Evolutionary conservation across 2,329 filamentous ascomycete species (phyloP).

Genomic region (Botrytis galanthina): DNA sequence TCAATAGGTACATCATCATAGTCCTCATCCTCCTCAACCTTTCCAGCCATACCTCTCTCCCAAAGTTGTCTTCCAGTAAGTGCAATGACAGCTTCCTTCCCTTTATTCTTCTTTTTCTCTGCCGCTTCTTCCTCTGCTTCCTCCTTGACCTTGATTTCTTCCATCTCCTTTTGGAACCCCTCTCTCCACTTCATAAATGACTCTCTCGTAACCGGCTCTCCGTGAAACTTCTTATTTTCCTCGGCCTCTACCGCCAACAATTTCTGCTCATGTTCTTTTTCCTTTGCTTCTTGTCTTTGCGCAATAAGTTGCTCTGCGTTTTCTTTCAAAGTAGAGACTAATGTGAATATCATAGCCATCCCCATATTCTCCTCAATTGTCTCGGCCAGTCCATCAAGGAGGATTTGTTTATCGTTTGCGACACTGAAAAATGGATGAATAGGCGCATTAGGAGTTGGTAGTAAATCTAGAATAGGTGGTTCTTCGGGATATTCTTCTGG

Average conservation of each 20-base stretch:
- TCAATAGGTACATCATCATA: constrained; percentile 57
- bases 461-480: constrained; percentile 77
- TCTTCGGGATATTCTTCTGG: constrained; percentile 89
- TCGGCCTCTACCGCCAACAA: constrained; percentile 69
- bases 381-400: constrained; percentile 69
- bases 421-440: constrained; percentile 75
- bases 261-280: constrained; percentile 56
- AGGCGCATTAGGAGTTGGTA: constrained; percentile 65
- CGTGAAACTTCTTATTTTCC: constrained; percentile 96
- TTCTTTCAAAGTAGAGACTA: constrained; percentile 86
- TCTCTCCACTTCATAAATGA: constrained; percentile 81
- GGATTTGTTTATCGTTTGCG: constrained; percentile 70
- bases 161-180: constrained; percentile 75
- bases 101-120: constrained; percentile 75
- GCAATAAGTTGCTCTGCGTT: constrained; percentile 80
- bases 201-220: constrained; percentile 82
- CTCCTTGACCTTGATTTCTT: constrained; percentile 63
- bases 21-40: constrained; percentile 65
- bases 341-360: constrained; percentile 96
- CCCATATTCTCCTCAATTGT: constrained; percentile 90
- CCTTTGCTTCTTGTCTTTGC: constrained; percentile 65
- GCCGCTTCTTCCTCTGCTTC: constrained; percentile 76
- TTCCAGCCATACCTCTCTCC: constrained; percentile 70
- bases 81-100: constrained; percentile 69
- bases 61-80: constrained; percentile 74